Evolutionary conservation across 2,329 filamentous ascomycete species (phyloP).

Genomic region (Cercospora sp.): DNA sequence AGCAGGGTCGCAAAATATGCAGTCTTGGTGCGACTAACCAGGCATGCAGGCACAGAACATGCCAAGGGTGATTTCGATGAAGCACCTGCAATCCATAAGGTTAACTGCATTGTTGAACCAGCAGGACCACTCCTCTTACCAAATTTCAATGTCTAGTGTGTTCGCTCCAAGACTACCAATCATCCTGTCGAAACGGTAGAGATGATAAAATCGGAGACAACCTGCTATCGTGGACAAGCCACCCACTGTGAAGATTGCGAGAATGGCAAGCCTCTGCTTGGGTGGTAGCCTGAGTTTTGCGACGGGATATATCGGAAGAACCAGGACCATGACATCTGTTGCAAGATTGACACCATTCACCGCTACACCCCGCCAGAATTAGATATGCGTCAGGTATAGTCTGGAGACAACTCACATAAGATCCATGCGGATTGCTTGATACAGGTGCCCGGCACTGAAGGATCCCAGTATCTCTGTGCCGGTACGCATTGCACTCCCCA

Average conservation of each 20-base stretch:
- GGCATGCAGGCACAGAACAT: constrained; percentile 10
- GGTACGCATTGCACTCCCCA: constrained; percentile 4
- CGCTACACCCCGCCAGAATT: neutral
- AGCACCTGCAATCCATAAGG: neutral
- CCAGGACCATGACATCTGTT: constrained; percentile 3
- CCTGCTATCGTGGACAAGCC: constrained; percentile 4
- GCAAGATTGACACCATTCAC: neutral
- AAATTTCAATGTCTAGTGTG: constrained; percentile 3
- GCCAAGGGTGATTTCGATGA: constrained; percentile 2
- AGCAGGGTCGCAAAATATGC: neutral
- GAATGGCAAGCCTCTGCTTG: constrained; percentile 5
- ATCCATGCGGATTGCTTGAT: neutral
- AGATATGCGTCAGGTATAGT: neutral
- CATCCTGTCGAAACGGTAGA: neutral
- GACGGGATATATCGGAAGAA: constrained; percentile 2
- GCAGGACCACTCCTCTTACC: neutral
- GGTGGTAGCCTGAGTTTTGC: neutral
- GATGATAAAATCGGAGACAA: constrained; percentile 5
- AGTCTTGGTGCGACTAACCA: neutral
- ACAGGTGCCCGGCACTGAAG: neutral
- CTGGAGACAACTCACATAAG: neutral
- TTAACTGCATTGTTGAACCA: neutral
- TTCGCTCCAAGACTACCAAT: neutral
- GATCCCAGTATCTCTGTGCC: neutral
- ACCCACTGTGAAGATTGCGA: constrained; percentile 1